Evolutionary conservation across 331 rosid genomes (phyloP), one percentile per base, ranked within the genome.

Genomic region (Pyrus hybrid): DNA sequence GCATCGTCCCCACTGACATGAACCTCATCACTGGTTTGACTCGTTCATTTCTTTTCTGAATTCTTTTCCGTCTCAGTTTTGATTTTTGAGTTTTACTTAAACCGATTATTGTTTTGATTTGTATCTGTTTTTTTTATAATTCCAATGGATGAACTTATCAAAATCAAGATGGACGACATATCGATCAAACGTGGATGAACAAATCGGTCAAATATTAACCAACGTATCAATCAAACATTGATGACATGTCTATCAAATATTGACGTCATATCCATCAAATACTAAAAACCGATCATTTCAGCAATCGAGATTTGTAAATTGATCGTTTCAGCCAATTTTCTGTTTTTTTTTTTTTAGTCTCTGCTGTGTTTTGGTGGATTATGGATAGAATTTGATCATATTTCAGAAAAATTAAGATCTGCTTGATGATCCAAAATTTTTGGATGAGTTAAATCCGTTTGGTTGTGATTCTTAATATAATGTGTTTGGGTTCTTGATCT

Each of bases 1-100:
- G 98, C 86, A 87, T 91, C 72, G 97, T 89, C 79, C 97, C 98
- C 25, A 37, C 77, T 8, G 94, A 93, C 83, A 93, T 93, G 97
- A 93, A 93, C 79, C 96, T 91, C 80, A 93, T 93, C 85, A 89
- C 91, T 2, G 98, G 98, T 93, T 72, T 58, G 35, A 28, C 33
- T n/a, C 8, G 13, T 14, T 49, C 54, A 30, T 3, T 14, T 58
- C 16, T 7, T 41, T 11, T 70, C 4, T 14, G 22, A 35, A 35
- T 35, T 35, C 43, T 35, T 37, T 37, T 37, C 45, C 13, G 45
- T 37, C 16, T 8, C 17, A 4, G 7, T 65, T 29, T 61, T 18
- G 23, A n/a, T 67, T 26, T 67, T 63, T 20, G 18, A 18, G 67
- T 37, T 37, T 37, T 0, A 37, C 45, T 37, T 9, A 4, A 37